A percentile compares a stretch with the other conserved stretches of the same genome.
Evolutionary conservation across 192 early-diverging fungal species (phyloP).

Genomic region (Podochytrium sp.): DNA sequence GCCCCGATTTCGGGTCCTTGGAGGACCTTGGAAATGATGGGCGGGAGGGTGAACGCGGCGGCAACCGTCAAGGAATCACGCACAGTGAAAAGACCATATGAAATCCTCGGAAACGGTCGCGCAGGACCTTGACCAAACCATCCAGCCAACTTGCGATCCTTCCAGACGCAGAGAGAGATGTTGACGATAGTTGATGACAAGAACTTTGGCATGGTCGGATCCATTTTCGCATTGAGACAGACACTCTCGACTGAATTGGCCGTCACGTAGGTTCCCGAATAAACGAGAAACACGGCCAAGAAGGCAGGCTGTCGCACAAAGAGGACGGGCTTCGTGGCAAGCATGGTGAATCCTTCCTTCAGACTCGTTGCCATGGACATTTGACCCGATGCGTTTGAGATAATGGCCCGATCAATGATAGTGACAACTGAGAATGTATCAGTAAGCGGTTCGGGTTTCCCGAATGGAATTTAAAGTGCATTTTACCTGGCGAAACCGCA

Average conservation of each 20-base stretch:
- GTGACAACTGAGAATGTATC: conserved; percentile 38
- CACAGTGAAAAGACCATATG: conserved; percentile 36
- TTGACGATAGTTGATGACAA: conserved; percentile 43
- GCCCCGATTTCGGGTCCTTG: not conserved
- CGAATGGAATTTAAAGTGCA: not conserved
- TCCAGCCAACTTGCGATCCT: conserved; percentile 46
- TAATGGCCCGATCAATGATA: conserved; percentile 53
- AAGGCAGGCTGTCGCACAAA: conserved; percentile 42
- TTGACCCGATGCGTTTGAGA: conserved; percentile 45
- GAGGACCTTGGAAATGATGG: conserved; percentile 27
- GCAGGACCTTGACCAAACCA: conserved; percentile 42
- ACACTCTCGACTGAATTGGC: conserved; percentile 48
- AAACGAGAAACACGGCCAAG: conserved; percentile 43
- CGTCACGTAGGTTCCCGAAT: conserved; percentile 45
- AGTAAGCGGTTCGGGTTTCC: not conserved
- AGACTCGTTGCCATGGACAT: conserved; percentile 31
- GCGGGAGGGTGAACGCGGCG: conserved; percentile 54
- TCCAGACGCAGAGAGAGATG: conserved; percentile 43
- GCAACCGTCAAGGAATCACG: conserved; percentile 50
- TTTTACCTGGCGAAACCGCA: not conserved
- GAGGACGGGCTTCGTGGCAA: conserved; percentile 33
- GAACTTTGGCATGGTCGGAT: conserved; percentile 45
- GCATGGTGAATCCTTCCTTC: conserved; percentile 26
- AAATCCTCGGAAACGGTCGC: conserved; percentile 41
- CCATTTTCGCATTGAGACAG: conserved; percentile 28